Percentiles rank a stretch among this genome's conserved stretches.
Conservation (phyloP, 352 stramenopile genomes). For the Globisporangium middletonii region DNA sequence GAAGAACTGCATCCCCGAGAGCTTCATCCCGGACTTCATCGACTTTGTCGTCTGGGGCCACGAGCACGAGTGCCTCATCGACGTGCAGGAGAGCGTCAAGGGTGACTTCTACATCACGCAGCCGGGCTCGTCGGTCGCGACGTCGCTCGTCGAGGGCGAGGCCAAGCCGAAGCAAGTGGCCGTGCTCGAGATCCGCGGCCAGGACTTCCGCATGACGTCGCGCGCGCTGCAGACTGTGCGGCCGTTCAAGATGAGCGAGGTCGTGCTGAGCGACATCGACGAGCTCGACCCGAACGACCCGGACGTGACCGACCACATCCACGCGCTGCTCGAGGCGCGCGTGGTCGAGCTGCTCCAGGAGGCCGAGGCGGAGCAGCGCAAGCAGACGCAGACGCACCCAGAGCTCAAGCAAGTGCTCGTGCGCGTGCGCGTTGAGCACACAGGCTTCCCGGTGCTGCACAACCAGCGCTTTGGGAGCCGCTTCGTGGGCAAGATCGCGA, state of each 20-base stretch:
- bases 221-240: conserved; percentile 88
- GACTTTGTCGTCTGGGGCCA: conserved; percentile 97
- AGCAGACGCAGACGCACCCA: conserved; percentile 15
- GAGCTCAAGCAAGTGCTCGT: conserved; percentile 68
- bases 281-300: conserved; percentile 90
- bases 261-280: conserved; percentile 83
- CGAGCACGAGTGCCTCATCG: conserved; percentile 97
- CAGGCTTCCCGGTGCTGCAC: conserved; percentile 82
- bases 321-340: conserved; percentile 50
- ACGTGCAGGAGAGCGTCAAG: conserved; percentile 91
- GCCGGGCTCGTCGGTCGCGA: conserved; percentile 95
- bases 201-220: conserved; percentile 87
- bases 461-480: conserved; percentile 85
- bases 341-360: conserved; percentile 69
- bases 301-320: conserved; percentile 66
- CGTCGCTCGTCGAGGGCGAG: conserved; percentile 90
- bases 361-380: conserved; percentile 36
- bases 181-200: conserved; percentile 84
- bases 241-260: conserved; percentile 91
- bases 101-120: conserved; percentile 97
- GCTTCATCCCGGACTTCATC: conserved; percentile 98
- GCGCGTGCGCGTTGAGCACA: conserved; percentile 83
- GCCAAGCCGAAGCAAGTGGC: conserved; percentile 81
- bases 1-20: conserved; percentile 98
- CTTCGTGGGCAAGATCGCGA: conserved; percentile 84